These are phyloP conservation scores for Microstegium vimineum DNA, from an alignment of 176 grass and related monocot genomes.

Conservation along the genomic window DNA sequence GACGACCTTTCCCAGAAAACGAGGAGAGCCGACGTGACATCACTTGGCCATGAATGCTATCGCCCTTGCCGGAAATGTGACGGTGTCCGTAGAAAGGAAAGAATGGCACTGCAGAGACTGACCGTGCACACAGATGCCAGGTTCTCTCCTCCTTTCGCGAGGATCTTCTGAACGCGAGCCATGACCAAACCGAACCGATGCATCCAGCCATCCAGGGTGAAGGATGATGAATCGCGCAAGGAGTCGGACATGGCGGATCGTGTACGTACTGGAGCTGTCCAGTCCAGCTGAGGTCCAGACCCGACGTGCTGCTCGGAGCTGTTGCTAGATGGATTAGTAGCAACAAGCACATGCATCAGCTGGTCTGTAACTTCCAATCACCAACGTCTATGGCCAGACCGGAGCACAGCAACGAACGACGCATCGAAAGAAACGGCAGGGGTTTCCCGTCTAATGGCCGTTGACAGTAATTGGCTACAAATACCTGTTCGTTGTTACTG, in stretches of 20 bases:
- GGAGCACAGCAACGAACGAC: background rate
- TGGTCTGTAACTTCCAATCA: background rate
- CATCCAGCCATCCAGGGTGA: too few relatives aligned
- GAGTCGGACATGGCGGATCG: too few relatives aligned
- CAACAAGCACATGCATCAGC: background rate
- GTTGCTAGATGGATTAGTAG: background rate
- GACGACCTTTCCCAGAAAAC: background rate
- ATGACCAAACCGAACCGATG: too few relatives aligned
- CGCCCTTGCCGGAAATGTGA: too few relatives aligned
- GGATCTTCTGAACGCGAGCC: too few relatives aligned
- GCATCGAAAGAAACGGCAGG: background rate
- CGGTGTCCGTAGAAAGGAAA: too few relatives aligned
- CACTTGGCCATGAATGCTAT: background rate
- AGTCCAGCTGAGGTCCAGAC: background rate
- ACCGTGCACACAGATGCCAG: background rate
- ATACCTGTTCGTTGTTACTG: background rate
- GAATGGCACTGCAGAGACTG: background rate
- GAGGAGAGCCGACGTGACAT: slow-evolving; percentile 32
- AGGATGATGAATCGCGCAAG: too few relatives aligned
- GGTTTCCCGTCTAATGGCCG: background rate
- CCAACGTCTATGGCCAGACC: background rate
- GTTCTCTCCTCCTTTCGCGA: background rate
- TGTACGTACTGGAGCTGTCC: too few relatives aligned
- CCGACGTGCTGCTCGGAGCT: background rate
- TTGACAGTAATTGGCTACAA: background rate